phyloP scores from a whole-genome alignment of 139 green algal species.

The Coelastrella sp. region DNA sequence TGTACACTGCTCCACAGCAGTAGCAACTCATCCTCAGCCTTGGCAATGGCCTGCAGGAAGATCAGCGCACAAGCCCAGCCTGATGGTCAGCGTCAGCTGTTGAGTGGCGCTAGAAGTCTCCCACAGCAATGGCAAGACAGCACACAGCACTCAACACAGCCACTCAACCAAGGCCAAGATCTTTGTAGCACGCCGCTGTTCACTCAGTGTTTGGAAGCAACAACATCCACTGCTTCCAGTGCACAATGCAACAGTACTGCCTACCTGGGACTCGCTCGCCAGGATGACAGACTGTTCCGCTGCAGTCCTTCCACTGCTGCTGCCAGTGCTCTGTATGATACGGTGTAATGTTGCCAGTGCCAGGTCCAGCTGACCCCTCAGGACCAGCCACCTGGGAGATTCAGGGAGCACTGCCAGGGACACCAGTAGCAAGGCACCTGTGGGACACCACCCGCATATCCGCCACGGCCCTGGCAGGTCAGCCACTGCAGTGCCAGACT shows the following conservation, averaged over 20 bases:
- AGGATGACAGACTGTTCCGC: background rate
- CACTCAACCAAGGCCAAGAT: too few relatives aligned
- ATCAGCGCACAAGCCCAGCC: background rate
- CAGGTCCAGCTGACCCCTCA: constrained; percentile 72
- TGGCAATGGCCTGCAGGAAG: constrained; percentile 5
- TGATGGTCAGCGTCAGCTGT: background rate
- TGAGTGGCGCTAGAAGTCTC: too few relatives aligned
- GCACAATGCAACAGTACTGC: background rate
- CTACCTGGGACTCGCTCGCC: background rate
- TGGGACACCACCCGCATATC: background rate
- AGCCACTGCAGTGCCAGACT: too few relatives aligned
- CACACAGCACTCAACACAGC: too few relatives aligned
- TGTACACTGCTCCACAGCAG: constrained; percentile 86
- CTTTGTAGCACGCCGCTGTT: too few relatives aligned
- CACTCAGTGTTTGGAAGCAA: too few relatives aligned
- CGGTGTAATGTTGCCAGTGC: constrained; percentile 80
- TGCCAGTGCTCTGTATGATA: constrained; percentile 46
- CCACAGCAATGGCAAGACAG: too few relatives aligned
- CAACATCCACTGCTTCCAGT: background rate
- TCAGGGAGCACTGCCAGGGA: constrained; percentile 84
- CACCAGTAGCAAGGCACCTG: constrained; percentile 46
- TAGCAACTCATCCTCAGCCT: constrained; percentile 88
- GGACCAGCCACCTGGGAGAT: constrained; percentile 85
- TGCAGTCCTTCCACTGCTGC: constrained; percentile 4
- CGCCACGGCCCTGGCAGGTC: background rate